Evolutionary conservation across 495 filamentous ascomycete species (phyloP).

Genomic region (Hypoxylon rickii): DNA sequence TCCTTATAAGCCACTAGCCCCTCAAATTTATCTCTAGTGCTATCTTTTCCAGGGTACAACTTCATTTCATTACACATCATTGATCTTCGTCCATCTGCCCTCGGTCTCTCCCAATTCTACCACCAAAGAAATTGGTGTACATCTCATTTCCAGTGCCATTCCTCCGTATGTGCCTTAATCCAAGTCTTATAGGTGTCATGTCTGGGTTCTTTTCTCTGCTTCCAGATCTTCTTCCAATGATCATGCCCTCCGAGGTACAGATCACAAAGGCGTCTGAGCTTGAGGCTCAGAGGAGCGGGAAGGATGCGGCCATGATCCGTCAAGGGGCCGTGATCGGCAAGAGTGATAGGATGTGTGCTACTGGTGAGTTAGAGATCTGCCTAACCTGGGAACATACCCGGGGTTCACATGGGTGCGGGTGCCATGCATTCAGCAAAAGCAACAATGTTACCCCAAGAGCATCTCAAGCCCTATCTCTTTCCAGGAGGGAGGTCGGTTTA

Average conservation of each 20-base stretch:
- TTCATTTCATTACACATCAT: too few species aligned
- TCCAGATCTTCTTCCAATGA: slow-evolving; percentile 55
- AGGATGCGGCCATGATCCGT: slow-evolving; percentile 39
- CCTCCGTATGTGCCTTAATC: slow-evolving; percentile 15
- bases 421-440: slow-evolving; percentile 3
- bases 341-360: slow-evolving; percentile 61
- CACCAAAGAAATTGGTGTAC: too few species aligned
- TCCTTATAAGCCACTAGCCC: too few species aligned
- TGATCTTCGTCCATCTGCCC: too few species aligned
- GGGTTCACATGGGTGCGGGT: too few species aligned
- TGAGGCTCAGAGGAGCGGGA: slow-evolving; percentile 35
- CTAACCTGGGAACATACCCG: neutral
- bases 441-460: slow-evolving; percentile 15
- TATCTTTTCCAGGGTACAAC: too few species aligned
- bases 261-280: slow-evolving; percentile 51
- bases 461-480: neutral
- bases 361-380: slow-evolving; percentile 43
- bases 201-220: slow-evolving; percentile 53
- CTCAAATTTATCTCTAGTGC: too few species aligned
- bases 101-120: too few species aligned
- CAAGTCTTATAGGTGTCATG: slow-evolving; percentile 41
- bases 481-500: slow-evolving; percentile 4
- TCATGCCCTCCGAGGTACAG: slow-evolving; percentile 51
- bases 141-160: too few species aligned
- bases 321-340: slow-evolving; percentile 62